Percentiles rank a stretch among this genome's conserved stretches.
phyloP scores from a whole-genome alignment of 2,329 filamentous ascomycete species.

The Drechslerella coelobrocha region DNA sequence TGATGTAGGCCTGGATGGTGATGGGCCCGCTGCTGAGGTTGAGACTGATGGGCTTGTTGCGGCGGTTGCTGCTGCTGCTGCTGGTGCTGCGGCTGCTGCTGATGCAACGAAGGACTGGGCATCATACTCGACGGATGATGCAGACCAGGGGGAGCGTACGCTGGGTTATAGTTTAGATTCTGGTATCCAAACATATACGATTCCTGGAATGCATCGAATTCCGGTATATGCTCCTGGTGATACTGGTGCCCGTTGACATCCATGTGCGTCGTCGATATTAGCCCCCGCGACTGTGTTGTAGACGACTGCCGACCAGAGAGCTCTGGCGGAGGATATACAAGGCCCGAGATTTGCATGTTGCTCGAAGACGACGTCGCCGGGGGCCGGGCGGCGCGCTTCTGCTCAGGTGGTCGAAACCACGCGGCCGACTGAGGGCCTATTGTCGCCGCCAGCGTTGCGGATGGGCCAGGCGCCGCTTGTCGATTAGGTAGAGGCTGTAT shows the following conservation, averaged over 20 bases:
- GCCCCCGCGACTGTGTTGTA: constrained; percentile 38
- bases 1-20: constrained; percentile 53
- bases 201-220: constrained; percentile 49
- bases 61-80: constrained; percentile 47
- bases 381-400: constrained; percentile 41
- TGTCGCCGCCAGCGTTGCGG: constrained; percentile 49
- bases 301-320: constrained; percentile 48
- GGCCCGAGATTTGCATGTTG: constrained; percentile 49
- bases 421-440: constrained; percentile 50
- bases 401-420: constrained; percentile 50
- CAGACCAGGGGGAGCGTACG: constrained; percentile 38
- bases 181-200: constrained; percentile 47
- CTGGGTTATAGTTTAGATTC: constrained; percentile 38
- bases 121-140: constrained; percentile 49
- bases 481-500: constrained; percentile 50
- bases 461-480: constrained; percentile 43
- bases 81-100: constrained; percentile 52
- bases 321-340: constrained; percentile 43
- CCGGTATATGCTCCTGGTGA: constrained; percentile 47
- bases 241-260: constrained; percentile 49
- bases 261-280: constrained; percentile 47
- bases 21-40: constrained; percentile 52
- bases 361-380: constrained; percentile 47
- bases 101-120: constrained; percentile 49
- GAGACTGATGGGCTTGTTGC: constrained; percentile 52